phyloP scores from a whole-genome alignment of 257 asterid species.

The Solanum bukasovii region DNA sequence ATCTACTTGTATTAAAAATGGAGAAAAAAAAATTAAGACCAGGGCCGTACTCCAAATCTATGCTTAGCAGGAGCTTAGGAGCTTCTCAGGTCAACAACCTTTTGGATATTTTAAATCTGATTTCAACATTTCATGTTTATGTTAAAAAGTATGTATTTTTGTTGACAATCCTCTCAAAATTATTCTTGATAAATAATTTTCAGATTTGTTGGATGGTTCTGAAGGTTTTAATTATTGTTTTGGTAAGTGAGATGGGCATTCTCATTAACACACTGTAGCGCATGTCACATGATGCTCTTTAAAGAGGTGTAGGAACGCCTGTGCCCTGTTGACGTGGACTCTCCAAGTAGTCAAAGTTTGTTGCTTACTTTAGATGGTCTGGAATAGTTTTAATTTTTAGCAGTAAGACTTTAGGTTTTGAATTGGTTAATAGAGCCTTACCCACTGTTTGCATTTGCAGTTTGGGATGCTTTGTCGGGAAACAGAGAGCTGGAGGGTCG shows the following conservation, averaged over 20 bases:
- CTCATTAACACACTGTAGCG: not conserved
- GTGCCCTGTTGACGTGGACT: too few species aligned
- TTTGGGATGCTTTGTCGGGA: too few species aligned
- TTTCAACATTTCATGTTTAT: not conserved
- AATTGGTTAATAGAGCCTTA: too few species aligned
- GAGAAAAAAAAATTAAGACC: not conserved
- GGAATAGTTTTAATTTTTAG: not conserved
- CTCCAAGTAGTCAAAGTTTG: too few species aligned
- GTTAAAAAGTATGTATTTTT: not conserved
- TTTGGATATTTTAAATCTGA: not conserved
- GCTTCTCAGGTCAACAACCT: not conserved
- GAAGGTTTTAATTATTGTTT: not conserved
- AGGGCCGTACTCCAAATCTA: not conserved
- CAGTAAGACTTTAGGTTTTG: not conserved
- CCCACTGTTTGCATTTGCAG: too few species aligned
- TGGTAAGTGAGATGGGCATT: not conserved
- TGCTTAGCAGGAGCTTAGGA: not conserved
- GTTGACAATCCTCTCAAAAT: not conserved
- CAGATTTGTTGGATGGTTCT: not conserved
- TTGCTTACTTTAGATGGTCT: not conserved
- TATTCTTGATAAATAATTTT: not conserved
- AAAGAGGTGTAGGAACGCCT: too few species aligned
- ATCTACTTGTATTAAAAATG: not conserved
- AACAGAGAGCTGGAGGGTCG: too few species aligned
- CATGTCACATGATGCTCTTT: not conserved